phyloP scores from a whole-genome alignment of 179 eudicot genomes.

The Actinidia chinensis region DNA sequence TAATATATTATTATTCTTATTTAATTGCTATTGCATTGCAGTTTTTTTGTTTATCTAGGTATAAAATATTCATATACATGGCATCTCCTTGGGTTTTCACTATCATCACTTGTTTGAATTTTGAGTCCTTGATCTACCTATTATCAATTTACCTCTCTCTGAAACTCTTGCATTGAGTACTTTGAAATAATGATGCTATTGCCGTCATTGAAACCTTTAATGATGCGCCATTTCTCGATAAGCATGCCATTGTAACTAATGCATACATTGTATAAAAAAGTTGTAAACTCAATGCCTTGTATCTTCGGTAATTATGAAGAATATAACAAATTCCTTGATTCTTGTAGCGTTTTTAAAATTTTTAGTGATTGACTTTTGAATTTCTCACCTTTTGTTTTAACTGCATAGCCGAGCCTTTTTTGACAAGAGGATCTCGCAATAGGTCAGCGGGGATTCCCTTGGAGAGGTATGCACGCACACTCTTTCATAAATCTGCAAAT shows the following conservation, averaged over 20 bases:
- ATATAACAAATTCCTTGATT: not conserved
- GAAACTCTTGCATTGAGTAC: not conserved
- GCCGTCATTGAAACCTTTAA: not conserved
- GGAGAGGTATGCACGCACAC: conserved; percentile 51
- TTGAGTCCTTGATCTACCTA: not conserved
- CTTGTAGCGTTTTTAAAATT: no score
- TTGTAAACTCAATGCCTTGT: not conserved
- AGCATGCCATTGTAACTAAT: not conserved
- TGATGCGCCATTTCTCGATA: not conserved
- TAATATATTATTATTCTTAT: not conserved
- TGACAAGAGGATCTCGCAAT: conserved; percentile 83
- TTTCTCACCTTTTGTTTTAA: not conserved
- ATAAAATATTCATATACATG: no score
- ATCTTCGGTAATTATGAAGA: not conserved
- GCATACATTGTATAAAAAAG: not conserved
- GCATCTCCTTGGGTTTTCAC: no score
- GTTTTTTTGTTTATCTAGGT: not conserved
- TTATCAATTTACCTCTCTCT: no score
- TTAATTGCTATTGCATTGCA: not conserved
- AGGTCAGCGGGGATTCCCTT: conserved; percentile 65
- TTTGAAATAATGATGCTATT: not conserved
- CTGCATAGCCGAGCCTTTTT: conserved; percentile 57
- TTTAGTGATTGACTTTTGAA: not conserved
- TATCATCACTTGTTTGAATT: not conserved
- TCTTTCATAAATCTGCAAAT: not conserved